phyloP scores from a whole-genome alignment of 768 basidiomycete genomes.

The Russula sp. region DNA sequence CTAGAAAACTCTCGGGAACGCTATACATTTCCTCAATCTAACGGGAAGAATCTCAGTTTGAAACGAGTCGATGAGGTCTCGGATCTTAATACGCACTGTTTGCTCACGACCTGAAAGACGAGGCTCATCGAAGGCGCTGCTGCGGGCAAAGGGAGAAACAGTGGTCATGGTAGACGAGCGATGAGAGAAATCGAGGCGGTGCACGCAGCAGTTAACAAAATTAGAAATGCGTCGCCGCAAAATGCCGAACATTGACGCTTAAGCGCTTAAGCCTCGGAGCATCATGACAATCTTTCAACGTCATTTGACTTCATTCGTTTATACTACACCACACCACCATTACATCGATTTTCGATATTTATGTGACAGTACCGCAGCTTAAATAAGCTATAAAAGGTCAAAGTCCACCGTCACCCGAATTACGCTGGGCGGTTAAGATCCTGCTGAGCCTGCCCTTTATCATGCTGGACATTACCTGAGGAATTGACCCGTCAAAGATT shows the following conservation, averaged over 20 bases:
- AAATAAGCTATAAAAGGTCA: neutral
- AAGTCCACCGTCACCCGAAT: neutral
- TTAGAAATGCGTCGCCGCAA: neutral
- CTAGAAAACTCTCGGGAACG: constrained; percentile 93
- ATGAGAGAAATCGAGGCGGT: neutral
- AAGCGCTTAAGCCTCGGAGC: too few species aligned
- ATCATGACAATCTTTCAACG: too few species aligned
- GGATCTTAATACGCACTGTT: constrained; percentile 36
- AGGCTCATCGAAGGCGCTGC: constrained; percentile 41
- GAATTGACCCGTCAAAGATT: neutral
- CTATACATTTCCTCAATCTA: constrained; percentile 99
- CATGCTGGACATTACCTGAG: constrained; percentile 50
- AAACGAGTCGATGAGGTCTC: neutral
- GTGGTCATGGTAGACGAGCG: constrained; percentile 37
- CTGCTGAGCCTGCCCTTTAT: constrained; percentile 56
- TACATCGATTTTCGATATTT: neutral
- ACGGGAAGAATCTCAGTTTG: constrained; percentile 19
- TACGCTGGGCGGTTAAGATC: constrained; percentile 41
- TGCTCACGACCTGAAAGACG: constrained; percentile 41
- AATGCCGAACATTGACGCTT: neutral
- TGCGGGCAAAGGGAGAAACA: constrained; percentile 44
- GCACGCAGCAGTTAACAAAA: too few species aligned
- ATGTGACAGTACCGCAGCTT: neutral
- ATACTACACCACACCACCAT: neutral
- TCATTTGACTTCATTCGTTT: neutral